A percentile compares a stretch with the other conserved stretches of the same genome.
These are phyloP conservation scores for Tillandsia leiboldiana DNA, from an alignment of 176 grass and related monocot species.

Conservation along the genomic window DNA sequence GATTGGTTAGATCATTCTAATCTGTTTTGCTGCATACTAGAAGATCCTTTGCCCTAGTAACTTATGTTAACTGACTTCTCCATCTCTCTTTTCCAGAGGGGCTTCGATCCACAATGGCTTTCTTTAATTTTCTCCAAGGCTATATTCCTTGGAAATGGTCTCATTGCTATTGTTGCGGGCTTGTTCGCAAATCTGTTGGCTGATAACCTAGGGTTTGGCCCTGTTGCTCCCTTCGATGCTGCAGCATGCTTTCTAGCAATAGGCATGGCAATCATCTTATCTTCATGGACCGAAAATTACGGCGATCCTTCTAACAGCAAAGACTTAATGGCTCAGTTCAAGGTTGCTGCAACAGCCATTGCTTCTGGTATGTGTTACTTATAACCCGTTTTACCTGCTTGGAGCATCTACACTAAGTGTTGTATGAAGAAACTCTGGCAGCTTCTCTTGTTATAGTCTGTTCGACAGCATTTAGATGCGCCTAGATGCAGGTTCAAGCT, in stretches of 20 bases:
- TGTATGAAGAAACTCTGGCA: too few relatives aligned
- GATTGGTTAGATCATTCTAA: not conserved
- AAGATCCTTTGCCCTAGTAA: not conserved
- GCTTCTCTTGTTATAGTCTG: too few relatives aligned
- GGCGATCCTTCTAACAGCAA: constrained; percentile 39
- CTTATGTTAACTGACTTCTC: not conserved
- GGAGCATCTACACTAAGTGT: too few relatives aligned
- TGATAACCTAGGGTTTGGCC: constrained; percentile 35
- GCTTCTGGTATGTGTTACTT: constrained; percentile 32
- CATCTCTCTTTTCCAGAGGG: constrained; percentile 29
- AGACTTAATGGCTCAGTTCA: constrained; percentile 40
- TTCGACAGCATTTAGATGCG: too few relatives aligned
- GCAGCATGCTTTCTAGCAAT: constrained; percentile 34
- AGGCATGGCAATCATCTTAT: constrained; percentile 41
- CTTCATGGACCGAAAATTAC: constrained; percentile 45
- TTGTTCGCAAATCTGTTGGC: constrained; percentile 43
- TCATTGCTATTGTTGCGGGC: constrained; percentile 35
- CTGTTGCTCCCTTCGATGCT: constrained; percentile 38
- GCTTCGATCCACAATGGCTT: constrained; percentile 42
- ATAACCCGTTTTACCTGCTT: not conserved
- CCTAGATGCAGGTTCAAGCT: too few relatives aligned
- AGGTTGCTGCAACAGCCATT: constrained; percentile 42
- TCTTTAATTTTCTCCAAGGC: constrained; percentile 49
- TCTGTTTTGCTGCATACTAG: not conserved
- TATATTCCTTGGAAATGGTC: constrained; percentile 41